Evolutionary conservation across 495 filamentous ascomycete species (phyloP).

Genomic region (Aspergillus campestris): DNA sequence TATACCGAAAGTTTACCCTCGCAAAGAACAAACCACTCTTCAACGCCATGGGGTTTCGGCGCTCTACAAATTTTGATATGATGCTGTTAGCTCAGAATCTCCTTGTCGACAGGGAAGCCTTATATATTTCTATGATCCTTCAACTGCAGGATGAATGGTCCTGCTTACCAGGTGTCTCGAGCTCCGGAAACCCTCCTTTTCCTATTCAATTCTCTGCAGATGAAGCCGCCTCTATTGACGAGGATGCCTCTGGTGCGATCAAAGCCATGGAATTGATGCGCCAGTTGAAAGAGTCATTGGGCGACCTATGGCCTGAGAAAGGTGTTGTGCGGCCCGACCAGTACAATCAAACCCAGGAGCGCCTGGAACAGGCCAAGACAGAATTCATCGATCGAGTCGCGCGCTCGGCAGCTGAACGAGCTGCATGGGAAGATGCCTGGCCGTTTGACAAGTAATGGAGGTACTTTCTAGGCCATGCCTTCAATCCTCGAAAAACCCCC

Average conservation of each 20-base stretch:
- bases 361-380: slow-evolving; percentile 5
- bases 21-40: slow-evolving; percentile 10
- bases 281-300: slow-evolving; percentile 11
- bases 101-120: slow-evolving; percentile 16
- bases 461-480: too few relatives aligned
- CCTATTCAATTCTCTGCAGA: slow-evolving; percentile 15
- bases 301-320: slow-evolving; percentile 17
- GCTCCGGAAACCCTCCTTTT: slow-evolving; percentile 15
- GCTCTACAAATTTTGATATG: slow-evolving; percentile 15
- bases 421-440: slow-evolving; percentile 7
- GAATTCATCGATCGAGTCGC: slow-evolving; percentile 5
- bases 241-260: slow-evolving; percentile 15
- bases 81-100: slow-evolving; percentile 16
- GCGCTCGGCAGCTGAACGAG: slow-evolving; percentile 3
- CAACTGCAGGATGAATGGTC: slow-evolving; percentile 17
- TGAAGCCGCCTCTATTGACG: slow-evolving; percentile 11
- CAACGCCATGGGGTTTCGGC: slow-evolving; percentile 17
- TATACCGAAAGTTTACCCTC: slow-evolving; percentile 10
- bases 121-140: slow-evolving; percentile 13
- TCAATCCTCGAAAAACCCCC: too few relatives aligned
- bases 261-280: slow-evolving; percentile 20
- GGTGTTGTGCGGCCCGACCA: slow-evolving; percentile 7
- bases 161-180: slow-evolving; percentile 15
- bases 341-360: slow-evolving; percentile 5
- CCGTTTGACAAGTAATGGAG: too few relatives aligned